Percentiles rank a stretch among this genome's conserved stretches.
Conservation (phyloP, 1,284 basidiomycete genomes). For the Sporisorium scitamineum region DNA sequence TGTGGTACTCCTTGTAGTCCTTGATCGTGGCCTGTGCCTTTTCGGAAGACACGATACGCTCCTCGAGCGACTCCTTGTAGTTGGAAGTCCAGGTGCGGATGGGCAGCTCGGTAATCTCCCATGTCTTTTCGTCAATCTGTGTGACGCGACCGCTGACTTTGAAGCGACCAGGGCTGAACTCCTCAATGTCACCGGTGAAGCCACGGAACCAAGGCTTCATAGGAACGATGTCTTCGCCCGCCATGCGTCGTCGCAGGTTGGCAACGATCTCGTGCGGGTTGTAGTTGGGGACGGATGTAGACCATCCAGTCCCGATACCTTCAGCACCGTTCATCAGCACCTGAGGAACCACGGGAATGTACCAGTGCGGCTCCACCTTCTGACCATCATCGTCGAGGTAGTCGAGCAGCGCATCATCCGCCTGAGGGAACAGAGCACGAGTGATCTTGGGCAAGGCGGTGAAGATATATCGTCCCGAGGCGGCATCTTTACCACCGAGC, state of each 20-base stretch:
- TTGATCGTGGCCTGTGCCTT: constrained; percentile 77
- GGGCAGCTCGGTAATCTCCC: constrained; percentile 95
- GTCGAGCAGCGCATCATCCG: constrained; percentile 86
- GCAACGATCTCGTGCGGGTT: constrained; percentile 91
- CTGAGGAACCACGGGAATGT: constrained; percentile 89
- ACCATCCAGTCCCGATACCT: constrained; percentile 99
- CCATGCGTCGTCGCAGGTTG: constrained; percentile 89
- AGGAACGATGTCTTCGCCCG: constrained; percentile 81
- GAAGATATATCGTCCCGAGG: constrained; percentile 96
- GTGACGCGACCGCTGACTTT: constrained; percentile 82
- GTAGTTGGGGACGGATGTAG: constrained; percentile 90
- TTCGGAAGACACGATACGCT: constrained; percentile 73
- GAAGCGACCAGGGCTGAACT: constrained; percentile 84
- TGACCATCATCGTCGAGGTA: constrained; percentile 89
- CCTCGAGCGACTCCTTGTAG: constrained; percentile 91
- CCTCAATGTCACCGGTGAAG: constrained; percentile 86
- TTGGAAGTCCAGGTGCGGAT: constrained; percentile 94
- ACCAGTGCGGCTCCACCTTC: constrained; percentile 93
- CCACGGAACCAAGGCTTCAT: constrained; percentile 99
- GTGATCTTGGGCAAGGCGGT: constrained; percentile 85
- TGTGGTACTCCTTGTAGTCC: constrained; percentile 73
- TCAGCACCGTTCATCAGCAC: constrained; percentile 94
- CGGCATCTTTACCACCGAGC: constrained; percentile 76
- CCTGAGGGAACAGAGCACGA: constrained; percentile 82
- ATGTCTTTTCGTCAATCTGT: constrained; percentile 85